Base-by-base conservation (phyloP, 2,329 filamentous ascomycete species). In the Diplodia seriata region DNA sequence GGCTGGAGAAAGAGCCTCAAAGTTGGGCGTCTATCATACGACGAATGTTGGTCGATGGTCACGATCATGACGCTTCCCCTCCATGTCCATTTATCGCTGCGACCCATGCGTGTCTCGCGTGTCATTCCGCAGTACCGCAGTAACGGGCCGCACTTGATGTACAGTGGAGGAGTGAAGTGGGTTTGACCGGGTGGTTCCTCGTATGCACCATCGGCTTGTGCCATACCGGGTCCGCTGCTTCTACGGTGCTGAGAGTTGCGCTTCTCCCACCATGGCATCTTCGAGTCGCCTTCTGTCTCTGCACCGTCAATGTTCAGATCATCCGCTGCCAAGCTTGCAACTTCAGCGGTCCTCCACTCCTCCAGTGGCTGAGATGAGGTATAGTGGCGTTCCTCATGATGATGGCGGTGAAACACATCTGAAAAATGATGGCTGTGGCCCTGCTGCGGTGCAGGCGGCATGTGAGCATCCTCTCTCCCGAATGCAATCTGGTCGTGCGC, bases 31-130 rank as follows among this genome's bases (percentile, higher is more conserved):
- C 86, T 86, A 57, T 92, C 89, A 75, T 97, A 97, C 0, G 90
- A 91, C 2, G 94, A 98, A 50, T 90, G 87, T 1, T 87, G 85
- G 75, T 99, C 94, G 64, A 89, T 86, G 0, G 95, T 98, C 26
- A 99, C 93, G 73, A 99, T 97, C 92, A 99, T 93, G 68, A 98
- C 86, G 69, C 89, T 96, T 5, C 95, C 95, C 77, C 94, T 88
- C 95, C 95, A 99, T 23, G 94, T 89, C 73, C 97, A 92, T 63
- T 88, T 86, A 53, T 92, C 89, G 71, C 75, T 69, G 51, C 70
- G 75, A 77, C 72, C 76, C n/a, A 70, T 70, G 62, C 69, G 74
- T 23, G 70, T 73, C 57, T 97, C 87, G 49, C 84, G 84, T 50
- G 90, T 88, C 51, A 97, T 88, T 23, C 96, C 95, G 67, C 91